These are phyloP conservation scores for Nicotiana rustica DNA, from an alignment of 305 asterid species.

Conservation along the genomic window DNA sequence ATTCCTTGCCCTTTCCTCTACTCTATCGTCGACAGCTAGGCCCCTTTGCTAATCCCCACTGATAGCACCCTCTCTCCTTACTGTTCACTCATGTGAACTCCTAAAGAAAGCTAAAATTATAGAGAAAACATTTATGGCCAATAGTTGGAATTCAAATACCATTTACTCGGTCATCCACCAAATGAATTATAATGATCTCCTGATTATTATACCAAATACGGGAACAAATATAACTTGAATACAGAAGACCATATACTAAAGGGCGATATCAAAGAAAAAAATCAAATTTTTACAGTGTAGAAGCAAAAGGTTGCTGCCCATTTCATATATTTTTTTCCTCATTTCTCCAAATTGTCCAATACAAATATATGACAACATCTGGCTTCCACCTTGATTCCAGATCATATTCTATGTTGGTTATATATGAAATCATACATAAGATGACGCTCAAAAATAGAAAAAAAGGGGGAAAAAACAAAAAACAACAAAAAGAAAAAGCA, in stretches of 20 bases:
- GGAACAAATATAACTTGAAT: not conserved
- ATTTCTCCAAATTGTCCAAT: slow-evolving; percentile 34
- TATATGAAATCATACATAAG: slow-evolving; percentile 38
- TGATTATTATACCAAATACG: not conserved
- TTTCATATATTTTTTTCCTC: slow-evolving; percentile 7
- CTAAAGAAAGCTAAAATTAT: not conserved
- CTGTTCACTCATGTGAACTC: slow-evolving; percentile 36
- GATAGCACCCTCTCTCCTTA: slow-evolving; percentile 29
- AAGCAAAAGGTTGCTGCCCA: slow-evolving; percentile 12
- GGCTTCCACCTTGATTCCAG: slow-evolving; percentile 34
- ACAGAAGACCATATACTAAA: not conserved
- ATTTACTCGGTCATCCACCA: not conserved
- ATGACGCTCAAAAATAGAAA: not conserved
- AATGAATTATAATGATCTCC: not conserved
- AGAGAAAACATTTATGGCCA: not conserved
- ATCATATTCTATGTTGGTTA: slow-evolving; percentile 41
- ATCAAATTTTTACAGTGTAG: not conserved
- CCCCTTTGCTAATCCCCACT: slow-evolving; percentile 38
- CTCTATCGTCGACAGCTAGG: slow-evolving; percentile 43
- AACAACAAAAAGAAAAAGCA: slow-evolving; percentile 1
- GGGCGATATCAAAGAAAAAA: not conserved
- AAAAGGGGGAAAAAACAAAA: not conserved
- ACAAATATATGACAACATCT: slow-evolving; percentile 32
- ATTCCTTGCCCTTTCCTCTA: slow-evolving; percentile 50
- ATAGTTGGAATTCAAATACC: not conserved